Evolutionary conservation across 2,329 filamentous ascomycete genomes (phyloP).

Genomic region (Botrytis aclada): DNA sequence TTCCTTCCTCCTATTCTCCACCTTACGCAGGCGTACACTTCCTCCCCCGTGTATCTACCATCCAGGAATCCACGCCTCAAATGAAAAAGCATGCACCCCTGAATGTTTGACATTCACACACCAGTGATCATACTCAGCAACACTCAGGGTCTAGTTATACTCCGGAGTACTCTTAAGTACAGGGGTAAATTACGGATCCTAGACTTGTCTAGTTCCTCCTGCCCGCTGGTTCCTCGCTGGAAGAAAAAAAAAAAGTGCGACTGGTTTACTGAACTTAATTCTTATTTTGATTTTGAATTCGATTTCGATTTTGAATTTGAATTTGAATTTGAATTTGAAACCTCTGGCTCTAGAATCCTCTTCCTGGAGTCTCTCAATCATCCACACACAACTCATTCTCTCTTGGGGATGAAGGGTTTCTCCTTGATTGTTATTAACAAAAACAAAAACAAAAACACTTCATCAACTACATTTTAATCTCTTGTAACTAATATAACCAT

Average conservation of each 20-base stretch:
- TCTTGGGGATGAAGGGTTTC: not conserved
- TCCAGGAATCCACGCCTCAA: conserved; percentile 3
- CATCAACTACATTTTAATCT: not conserved
- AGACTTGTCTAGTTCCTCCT: not conserved
- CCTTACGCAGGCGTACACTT: not conserved
- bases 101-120: conserved; percentile 15
- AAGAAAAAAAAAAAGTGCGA: not conserved
- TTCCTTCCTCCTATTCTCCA: conserved; percentile 3
- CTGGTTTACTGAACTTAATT: not conserved
- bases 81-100: conserved; percentile 8
- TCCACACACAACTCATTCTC: not conserved
- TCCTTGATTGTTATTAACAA: not conserved
- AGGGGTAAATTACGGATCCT: not conserved
- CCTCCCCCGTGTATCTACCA: not conserved
- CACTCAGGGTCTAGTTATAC: not conserved
- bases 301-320: not conserved
- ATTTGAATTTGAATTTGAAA: not conserved
- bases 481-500: not conserved
- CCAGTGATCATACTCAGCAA: not conserved
- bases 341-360: not conserved
- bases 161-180: not conserved
- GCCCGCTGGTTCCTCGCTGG: conserved; percentile 5
- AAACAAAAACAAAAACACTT: not conserved
- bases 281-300: not conserved
- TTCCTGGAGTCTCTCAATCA: not conserved